Conservation (phyloP, 768 basidiomycete genomes). For the Boletus tylopilopsis region DNA sequence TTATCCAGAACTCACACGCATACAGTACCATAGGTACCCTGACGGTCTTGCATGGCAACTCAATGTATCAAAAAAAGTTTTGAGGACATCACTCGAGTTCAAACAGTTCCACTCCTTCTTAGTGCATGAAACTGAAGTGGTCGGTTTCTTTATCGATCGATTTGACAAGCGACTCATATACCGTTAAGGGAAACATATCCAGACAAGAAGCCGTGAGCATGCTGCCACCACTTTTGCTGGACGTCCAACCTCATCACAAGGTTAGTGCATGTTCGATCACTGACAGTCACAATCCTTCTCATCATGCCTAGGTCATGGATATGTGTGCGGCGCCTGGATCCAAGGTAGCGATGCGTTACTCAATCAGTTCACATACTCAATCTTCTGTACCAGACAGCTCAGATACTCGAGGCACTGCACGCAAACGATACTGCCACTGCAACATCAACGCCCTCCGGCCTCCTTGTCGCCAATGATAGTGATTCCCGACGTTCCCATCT, state of each 20-base stretch:
- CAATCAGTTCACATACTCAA: not conserved
- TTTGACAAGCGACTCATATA: not conserved
- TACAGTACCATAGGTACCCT: slow-evolving; percentile 68
- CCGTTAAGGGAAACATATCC: slow-evolving; percentile 84
- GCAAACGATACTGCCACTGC: slow-evolving; percentile 63
- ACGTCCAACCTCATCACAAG: slow-evolving; percentile 89
- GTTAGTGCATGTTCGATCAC: slow-evolving; percentile 35
- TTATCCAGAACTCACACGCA: not conserved
- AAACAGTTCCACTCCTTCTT: slow-evolving; percentile 94
- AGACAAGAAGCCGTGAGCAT: slow-evolving; percentile 98
- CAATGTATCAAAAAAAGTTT: slow-evolving; percentile 82
- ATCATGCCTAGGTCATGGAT: slow-evolving; percentile 66
- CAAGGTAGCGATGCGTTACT: slow-evolving; percentile 49
- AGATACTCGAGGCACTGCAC: slow-evolving; percentile 93
- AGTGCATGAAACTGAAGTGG: slow-evolving; percentile 97
- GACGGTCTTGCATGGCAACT: slow-evolving; percentile 96
- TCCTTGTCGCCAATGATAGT: slow-evolving; percentile 93
- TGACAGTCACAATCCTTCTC: not conserved
- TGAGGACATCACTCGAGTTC: slow-evolving; percentile 87
- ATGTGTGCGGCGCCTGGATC: slow-evolving; percentile 99
- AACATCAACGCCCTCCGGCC: slow-evolving; percentile 71
- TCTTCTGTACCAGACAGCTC: slow-evolving; percentile 66
- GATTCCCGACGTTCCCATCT: slow-evolving; percentile 94
- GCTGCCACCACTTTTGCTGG: slow-evolving; percentile 95
- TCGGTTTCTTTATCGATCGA: slow-evolving; percentile 36